phyloP scores from a whole-genome alignment of 2,329 filamentous ascomycete genomes.

The Orbilia blumenaviensis region DNA sequence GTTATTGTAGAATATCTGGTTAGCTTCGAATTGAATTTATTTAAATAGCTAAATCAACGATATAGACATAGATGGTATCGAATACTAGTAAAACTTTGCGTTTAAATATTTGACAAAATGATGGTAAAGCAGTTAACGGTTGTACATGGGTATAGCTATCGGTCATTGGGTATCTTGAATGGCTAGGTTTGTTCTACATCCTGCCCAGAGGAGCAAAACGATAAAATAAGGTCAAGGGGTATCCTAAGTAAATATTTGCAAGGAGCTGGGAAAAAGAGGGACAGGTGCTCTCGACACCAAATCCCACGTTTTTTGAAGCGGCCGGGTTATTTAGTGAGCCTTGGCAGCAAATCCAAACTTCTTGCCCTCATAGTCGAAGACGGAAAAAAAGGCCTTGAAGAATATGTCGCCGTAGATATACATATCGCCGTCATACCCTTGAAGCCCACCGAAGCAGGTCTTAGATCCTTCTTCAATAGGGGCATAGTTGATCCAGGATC shows the following conservation, averaged over 20 bases:
- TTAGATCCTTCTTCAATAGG: conserved; percentile 63
- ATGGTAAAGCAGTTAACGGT: background rate
- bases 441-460: conserved; percentile 79
- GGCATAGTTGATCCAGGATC: conserved; percentile 68
- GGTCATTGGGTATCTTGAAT: conserved; percentile 44
- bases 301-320: too few relatives aligned
- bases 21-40: too few relatives aligned
- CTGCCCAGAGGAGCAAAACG: conserved; percentile 37
- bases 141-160: conserved; percentile 21
- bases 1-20: too few relatives aligned
- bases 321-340: conserved; percentile 18
- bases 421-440: conserved; percentile 64
- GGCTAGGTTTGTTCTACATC: conserved; percentile 13
- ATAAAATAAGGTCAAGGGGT: conserved; percentile 16
- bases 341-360: conserved; percentile 65
- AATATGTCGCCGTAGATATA: conserved; percentile 81
- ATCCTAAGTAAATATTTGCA: conserved; percentile 1
- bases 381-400: conserved; percentile 78
- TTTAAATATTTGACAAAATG: too few relatives aligned
- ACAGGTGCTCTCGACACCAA: background rate
- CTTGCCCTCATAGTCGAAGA: conserved; percentile 70
- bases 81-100: background rate
- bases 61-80: background rate
- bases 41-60: too few relatives aligned
- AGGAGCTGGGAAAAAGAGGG: too few relatives aligned